Conservation (phyloP, 2,329 filamentous ascomycete species). For the Aspergillus candidus region DNA sequence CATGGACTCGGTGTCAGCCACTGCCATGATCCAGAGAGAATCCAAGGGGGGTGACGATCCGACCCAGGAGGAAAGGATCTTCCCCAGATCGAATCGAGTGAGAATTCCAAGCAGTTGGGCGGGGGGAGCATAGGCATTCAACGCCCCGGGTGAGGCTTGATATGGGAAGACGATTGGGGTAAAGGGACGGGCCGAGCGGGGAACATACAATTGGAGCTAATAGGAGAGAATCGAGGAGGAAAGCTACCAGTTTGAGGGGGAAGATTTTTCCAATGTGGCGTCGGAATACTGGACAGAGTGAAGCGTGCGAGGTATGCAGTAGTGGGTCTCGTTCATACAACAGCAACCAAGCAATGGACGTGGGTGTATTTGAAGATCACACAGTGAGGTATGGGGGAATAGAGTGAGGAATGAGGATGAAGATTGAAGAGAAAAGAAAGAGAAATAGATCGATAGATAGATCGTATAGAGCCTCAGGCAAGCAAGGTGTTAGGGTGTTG, state of each 20-base stretch:
- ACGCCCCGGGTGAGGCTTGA: background rate
- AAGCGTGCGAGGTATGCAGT: too few relatives aligned
- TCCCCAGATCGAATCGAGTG: too few relatives aligned
- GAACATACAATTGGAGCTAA: constrained; percentile 6
- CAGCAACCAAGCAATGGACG: too few relatives aligned
- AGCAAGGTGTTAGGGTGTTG: background rate
- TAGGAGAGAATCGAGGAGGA: background rate
- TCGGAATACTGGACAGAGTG: too few relatives aligned
- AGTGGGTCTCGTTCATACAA: too few relatives aligned
- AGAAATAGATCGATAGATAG: background rate
- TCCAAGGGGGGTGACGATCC: too few relatives aligned
- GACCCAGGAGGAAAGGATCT: too few relatives aligned
- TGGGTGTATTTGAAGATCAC: too few relatives aligned
- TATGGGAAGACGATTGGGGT: constrained; percentile 5
- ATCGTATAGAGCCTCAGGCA: background rate
- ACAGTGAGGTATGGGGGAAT: too few relatives aligned
- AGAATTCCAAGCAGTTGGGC: too few relatives aligned
- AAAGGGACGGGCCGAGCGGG: constrained; percentile 12
- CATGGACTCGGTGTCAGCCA: background rate
- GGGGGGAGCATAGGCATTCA: background rate
- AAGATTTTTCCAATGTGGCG: background rate
- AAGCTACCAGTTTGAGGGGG: background rate
- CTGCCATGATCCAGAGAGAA: background rate
- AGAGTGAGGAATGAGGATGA: background rate
- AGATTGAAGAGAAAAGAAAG: background rate